These are phyloP conservation scores for Kwoniella shivajii DNA, from an alignment of 1,284 basidiomycete species.

Conservation along the genomic window DNA sequence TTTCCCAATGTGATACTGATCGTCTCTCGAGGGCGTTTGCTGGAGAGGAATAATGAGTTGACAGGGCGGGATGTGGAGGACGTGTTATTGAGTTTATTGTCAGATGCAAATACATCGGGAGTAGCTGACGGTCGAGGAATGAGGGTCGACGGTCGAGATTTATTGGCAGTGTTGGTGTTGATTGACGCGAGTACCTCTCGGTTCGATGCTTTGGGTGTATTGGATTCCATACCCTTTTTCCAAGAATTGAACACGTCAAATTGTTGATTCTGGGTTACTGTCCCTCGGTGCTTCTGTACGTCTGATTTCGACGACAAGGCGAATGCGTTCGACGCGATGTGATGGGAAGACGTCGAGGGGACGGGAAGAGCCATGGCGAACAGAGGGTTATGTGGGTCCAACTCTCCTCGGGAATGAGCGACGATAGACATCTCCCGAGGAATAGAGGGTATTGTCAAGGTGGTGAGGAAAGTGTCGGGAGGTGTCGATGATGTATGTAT, in stretches of 20 bases:
- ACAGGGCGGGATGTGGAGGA: neutral
- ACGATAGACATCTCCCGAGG: constrained; percentile 12
- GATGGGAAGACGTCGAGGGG: neutral
- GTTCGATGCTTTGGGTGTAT: neutral
- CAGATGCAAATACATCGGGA: constrained; percentile 17
- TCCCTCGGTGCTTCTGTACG: neutral
- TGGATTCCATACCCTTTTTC: constrained; percentile 8
- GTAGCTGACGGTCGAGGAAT: constrained; percentile 15
- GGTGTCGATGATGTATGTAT: neutral
- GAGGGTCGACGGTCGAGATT: neutral
- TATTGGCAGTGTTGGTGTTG: constrained; percentile 7
- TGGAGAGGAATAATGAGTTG: neutral
- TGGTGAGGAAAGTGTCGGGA: neutral
- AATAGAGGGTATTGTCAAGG: neutral
- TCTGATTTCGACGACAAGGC: constrained; percentile 5
- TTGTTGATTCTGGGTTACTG: neutral
- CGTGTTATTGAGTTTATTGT: neutral
- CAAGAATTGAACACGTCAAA: constrained; percentile 16
- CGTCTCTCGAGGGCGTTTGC: constrained; percentile 13
- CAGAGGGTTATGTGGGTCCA: neutral
- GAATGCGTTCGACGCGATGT: neutral
- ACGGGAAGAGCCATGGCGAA: neutral
- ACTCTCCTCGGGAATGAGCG: constrained; percentile 14
- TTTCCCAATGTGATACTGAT: neutral
- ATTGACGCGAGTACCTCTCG: constrained; percentile 19